phyloP scores from a whole-genome alignment of 441 rosid species.

The Hypseocharis bilobata region DNA sequence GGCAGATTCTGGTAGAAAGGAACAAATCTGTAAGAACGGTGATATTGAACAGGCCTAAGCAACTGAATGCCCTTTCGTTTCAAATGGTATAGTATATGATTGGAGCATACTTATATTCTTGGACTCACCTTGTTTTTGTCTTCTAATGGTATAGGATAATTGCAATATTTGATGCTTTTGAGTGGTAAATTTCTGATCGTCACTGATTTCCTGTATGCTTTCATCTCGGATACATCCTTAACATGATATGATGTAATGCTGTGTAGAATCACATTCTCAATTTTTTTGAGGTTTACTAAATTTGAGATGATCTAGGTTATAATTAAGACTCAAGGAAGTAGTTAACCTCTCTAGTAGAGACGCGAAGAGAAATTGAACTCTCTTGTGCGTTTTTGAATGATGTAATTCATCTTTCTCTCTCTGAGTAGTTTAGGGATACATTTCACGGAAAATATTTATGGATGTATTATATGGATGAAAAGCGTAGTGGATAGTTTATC shows the following conservation, averaged over 20 bases:
- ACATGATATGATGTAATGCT: neutral
- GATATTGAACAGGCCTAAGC: slow-evolving; percentile 56
- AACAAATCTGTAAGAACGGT: slow-evolving; percentile 39
- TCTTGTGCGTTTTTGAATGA: neutral
- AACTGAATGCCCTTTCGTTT: slow-evolving; percentile 56
- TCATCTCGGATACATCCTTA: neutral
- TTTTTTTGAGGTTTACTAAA: neutral
- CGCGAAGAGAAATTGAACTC: neutral
- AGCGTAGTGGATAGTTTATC: neutral
- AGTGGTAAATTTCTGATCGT: neutral
- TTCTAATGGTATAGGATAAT: neutral
- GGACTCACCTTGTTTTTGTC: neutral
- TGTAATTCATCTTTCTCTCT: neutral
- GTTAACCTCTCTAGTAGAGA: neutral
- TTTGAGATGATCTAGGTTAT: neutral
- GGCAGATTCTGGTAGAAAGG: slow-evolving; percentile 56
- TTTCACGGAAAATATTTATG: neutral
- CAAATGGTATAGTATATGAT: slow-evolving; percentile 35
- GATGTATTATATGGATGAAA: neutral
- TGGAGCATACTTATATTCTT: neutral
- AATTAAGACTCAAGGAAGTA: neutral
- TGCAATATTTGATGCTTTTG: neutral
- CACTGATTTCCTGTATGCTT: neutral
- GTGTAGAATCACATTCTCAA: neutral
- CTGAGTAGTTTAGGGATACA: no score